phyloP scores from a whole-genome alignment of 129 eudicot species.

The Erigeron canadensis region DNA sequence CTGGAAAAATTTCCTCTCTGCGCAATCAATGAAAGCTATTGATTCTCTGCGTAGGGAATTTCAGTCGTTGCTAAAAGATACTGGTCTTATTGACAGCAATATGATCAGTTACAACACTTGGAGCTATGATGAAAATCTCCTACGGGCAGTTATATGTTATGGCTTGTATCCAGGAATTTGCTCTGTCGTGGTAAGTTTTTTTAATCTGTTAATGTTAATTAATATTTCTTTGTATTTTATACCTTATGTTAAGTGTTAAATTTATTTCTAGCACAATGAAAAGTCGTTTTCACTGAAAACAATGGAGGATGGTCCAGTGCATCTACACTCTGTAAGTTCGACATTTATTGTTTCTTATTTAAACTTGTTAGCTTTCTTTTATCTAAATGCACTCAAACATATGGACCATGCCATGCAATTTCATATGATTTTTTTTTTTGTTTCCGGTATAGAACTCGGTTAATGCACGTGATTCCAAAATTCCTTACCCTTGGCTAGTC shows the following conservation, averaged over 20 bases:
- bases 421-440: constrained; percentile 12
- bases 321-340: constrained; percentile 70
- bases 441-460: constrained; percentile 65
- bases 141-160: constrained; percentile 84
- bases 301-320: constrained; percentile 96
- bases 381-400: constrained; percentile 8
- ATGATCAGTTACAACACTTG: constrained; percentile 46
- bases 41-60: constrained; percentile 86
- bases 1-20: constrained; percentile 94
- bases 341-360: background rate
- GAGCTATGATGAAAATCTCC: constrained; percentile 83
- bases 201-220: background rate
- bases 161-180: constrained; percentile 96
- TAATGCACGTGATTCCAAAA: constrained; percentile 74
- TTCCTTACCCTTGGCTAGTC: constrained; percentile 93
- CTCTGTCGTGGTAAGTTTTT: constrained; percentile 71
- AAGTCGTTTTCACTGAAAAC: constrained; percentile 82
- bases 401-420: background rate
- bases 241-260: background rate
- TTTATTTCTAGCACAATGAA: constrained; percentile 74
- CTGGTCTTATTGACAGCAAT: constrained; percentile 77
- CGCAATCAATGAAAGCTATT: constrained; percentile 90
- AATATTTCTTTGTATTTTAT: constrained; percentile 6
- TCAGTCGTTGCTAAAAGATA: constrained; percentile 60
- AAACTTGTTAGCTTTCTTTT: background rate